Conservation (phyloP, 768 basidiomycete species). For the Boletus eberwhitei region DNA sequence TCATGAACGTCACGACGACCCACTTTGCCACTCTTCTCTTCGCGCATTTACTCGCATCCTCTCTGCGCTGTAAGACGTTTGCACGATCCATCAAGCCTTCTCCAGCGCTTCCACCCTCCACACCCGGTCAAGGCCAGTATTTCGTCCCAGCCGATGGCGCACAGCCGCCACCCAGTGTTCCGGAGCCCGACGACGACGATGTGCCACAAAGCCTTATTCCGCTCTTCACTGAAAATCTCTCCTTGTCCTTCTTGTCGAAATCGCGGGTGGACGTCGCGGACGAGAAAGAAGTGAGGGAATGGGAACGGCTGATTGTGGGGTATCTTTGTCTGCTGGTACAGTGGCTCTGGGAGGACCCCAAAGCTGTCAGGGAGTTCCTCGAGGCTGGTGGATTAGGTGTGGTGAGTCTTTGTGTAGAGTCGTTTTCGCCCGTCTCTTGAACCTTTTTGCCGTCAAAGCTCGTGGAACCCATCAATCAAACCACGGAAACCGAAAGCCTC, state of each 20-base stretch:
- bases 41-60: conserved; percentile 70
- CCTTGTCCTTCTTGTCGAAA: conserved; percentile 78
- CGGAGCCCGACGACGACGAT: conserved; percentile 54
- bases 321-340: conserved; percentile 82
- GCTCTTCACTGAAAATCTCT: conserved; percentile 86
- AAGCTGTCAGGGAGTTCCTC: conserved; percentile 83
- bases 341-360: conserved; percentile 97
- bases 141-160: conserved; percentile 76
- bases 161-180: conserved; percentile 32
- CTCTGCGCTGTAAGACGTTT: conserved; percentile 57
- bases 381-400: conserved; percentile 87
- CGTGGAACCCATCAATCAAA: conserved; percentile 92
- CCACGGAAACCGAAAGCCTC: conserved; percentile 77
- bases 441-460: conserved; percentile 46
- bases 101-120: conserved; percentile 29
- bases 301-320: conserved; percentile 85
- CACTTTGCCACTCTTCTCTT: conserved; percentile 79
- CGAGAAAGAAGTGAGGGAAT: conserved; percentile 75
- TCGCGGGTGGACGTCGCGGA: conserved; percentile 48
- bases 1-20: conserved; percentile 55
- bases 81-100: conserved; percentile 65
- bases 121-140: conserved; percentile 43
- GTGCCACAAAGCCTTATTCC: conserved; percentile 73
- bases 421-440: background rate
- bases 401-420: conserved; percentile 47